Percentiles rank a stretch among this genome's conserved stretches.
Conservation (phyloP, 2,329 filamentous ascomycete species). For the Raffaelea deltoideospora region DNA sequence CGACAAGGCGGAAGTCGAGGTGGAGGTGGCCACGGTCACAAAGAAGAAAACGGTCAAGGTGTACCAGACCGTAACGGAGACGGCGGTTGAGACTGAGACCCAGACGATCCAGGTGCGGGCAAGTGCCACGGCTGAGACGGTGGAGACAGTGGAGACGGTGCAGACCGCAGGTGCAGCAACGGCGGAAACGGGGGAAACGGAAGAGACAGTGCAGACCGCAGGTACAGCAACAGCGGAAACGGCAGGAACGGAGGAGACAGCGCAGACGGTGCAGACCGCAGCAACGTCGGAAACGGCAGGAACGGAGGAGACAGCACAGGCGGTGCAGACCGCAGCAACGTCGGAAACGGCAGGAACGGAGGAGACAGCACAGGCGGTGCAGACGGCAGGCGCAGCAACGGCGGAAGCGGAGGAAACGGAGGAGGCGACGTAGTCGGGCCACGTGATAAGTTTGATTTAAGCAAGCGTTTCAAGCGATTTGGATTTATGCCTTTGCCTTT, state of each 20-base stretch:
- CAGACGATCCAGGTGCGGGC: slow-evolving; percentile 8
- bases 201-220: background rate
- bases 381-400: background rate
- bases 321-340: background rate
- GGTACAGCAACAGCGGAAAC: background rate
- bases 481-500: too few relatives aligned
- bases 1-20: background rate
- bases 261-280: background rate
- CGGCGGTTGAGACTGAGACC: slow-evolving; percentile 11
- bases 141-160: background rate
- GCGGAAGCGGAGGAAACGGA: background rate
- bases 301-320: background rate
- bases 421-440: background rate
- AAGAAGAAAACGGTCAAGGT: slow-evolving; percentile 11
- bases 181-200: background rate
- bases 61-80: slow-evolving; percentile 13
- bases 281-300: background rate
- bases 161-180: background rate
- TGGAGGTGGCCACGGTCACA: slow-evolving; percentile 6
- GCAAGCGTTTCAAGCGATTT: too few relatives aligned
- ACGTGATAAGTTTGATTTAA: too few relatives aligned
- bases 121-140: background rate
- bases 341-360: background rate
- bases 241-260: background rate
- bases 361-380: background rate